Evolutionary conservation across 345 rosid genomes (phyloP).

Genomic region (Stellera chamaejasme): DNA sequence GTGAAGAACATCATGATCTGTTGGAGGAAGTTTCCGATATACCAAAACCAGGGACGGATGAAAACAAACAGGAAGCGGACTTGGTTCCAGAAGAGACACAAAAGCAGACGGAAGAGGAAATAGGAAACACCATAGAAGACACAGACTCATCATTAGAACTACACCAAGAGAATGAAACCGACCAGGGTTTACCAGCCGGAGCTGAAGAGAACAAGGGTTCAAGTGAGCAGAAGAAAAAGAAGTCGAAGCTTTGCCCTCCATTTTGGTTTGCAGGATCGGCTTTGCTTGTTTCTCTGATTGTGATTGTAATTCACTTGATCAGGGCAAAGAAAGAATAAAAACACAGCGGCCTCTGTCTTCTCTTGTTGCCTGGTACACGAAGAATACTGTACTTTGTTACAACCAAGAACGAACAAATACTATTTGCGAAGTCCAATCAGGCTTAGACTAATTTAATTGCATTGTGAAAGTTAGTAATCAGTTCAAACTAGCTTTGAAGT

Average conservation of each 20-base stretch:
- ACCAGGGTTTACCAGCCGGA: background rate
- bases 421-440: background rate
- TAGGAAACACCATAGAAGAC: background rate
- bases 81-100: conserved; percentile 1
- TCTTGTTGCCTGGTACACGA: background rate
- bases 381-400: background rate
- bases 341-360: background rate
- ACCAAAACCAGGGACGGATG: background rate
- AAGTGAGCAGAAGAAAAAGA: conserved; percentile 3
- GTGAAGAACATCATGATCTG: conserved; percentile 1
- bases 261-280: conserved; percentile 14
- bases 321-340: conserved; percentile 5
- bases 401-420: conserved; percentile 17
- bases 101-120: background rate
- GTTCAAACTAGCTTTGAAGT: background rate
- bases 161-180: too few species aligned
- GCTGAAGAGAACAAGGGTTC: conserved; percentile 3
- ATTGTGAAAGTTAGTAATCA: conserved; percentile 6
- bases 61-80: conserved; percentile 1
- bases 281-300: conserved; percentile 4
- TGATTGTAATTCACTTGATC: conserved; percentile 8
- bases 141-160: too few species aligned
- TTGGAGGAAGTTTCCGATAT: conserved; percentile 3
- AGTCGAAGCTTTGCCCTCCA: background rate
- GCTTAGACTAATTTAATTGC: conserved; percentile 9